Conservation (phyloP, 495 filamentous ascomycete genomes). For the Neurospora sp. region DNA sequence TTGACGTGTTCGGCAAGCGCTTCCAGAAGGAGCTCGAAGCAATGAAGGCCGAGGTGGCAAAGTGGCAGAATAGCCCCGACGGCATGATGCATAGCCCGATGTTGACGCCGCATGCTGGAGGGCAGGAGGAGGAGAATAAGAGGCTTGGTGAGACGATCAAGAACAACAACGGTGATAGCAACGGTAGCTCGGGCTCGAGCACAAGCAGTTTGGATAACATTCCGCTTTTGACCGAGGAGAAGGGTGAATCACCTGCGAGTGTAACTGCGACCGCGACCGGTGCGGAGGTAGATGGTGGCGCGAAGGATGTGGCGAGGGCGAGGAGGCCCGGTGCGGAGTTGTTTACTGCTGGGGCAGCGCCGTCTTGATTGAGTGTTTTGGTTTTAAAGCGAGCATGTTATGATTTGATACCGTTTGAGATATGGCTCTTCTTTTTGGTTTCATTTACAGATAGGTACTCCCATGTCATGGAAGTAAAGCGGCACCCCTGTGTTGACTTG, state of each 20-base stretch:
- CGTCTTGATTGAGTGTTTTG: not conserved
- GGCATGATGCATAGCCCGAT: conserved; percentile 26
- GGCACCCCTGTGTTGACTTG: not conserved
- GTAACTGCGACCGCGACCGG: conserved; percentile 27
- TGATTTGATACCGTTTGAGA: not conserved
- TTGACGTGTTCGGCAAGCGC: conserved; percentile 90
- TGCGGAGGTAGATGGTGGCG: conserved; percentile 27
- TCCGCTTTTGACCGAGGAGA: conserved; percentile 42
- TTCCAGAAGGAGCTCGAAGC: conserved; percentile 95
- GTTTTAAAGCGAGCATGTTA: not conserved
- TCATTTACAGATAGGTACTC: not conserved
- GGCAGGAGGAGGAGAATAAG: conserved; percentile 10
- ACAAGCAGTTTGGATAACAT: conserved; percentile 42
- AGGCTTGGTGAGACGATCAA: conserved; percentile 11
- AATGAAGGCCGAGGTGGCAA: conserved; percentile 78
- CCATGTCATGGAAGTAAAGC: not conserved
- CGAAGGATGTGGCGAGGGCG: conserved; percentile 32
- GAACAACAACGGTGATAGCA: conserved; percentile 2
- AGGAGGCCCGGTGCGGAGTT: conserved; percentile 20
- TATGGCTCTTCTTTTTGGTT: not conserved
- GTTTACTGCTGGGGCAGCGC: not conserved
- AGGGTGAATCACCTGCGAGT: not conserved
- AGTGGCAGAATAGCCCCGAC: conserved; percentile 63
- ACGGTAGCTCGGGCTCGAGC: not conserved
- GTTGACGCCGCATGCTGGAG: conserved; percentile 24